Base-by-base conservation (phyloP, 108 stramenopile species). In the Cyclotella baltica region DNA sequence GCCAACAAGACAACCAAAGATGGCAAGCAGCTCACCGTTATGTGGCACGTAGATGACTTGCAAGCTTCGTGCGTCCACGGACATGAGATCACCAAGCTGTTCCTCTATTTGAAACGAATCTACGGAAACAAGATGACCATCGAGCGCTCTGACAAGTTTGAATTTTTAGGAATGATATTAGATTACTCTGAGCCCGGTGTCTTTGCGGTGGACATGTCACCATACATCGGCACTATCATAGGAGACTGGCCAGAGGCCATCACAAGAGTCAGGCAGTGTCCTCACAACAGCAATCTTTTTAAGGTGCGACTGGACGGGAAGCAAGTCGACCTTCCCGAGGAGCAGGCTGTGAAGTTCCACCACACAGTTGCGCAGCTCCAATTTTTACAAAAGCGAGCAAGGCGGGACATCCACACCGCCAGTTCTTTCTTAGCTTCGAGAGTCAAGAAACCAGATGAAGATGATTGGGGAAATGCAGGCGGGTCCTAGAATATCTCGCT, bases 1-100 rank as follows among this genome's bases (percentile, higher is more conserved):
- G 51, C 51, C 51, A 52, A 52, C n/a, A 13, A 20, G 19, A 52
- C n/a, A 4, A 20, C 51, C 11, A 19, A 25, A 3, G 13, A 37
- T 25, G 65, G 69, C 8, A 33, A 70, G 4, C 69, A 70, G 28
- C 22, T 56, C 11, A 70, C 52, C 15, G 55, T 70, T 3, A 23
- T 57, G 6, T 70, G 69, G 69, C 69, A 70, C 56, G 59, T 61
- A 4, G 59, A 61, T 52, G 51, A 52, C n/a, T n/a, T 52, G 18
- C 4, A 52, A 52, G 51, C n/a, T 4, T 52, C 51, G 18, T 30
- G 29, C 18, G 52, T 23, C 10, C 18, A 25, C 6, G 69, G 8
- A 16, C 20, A 56, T 20, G 34, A 27, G 9, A 19, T 48, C 31
- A 34, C 23, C 18, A 43, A 59, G 30, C 11, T 53, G 56, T 8